Percentiles rank a stretch among this genome's conserved stretches.
phyloP scores from a whole-genome alignment of 495 filamentous ascomycete species.

The Hypoxylon crocopeplum region DNA sequence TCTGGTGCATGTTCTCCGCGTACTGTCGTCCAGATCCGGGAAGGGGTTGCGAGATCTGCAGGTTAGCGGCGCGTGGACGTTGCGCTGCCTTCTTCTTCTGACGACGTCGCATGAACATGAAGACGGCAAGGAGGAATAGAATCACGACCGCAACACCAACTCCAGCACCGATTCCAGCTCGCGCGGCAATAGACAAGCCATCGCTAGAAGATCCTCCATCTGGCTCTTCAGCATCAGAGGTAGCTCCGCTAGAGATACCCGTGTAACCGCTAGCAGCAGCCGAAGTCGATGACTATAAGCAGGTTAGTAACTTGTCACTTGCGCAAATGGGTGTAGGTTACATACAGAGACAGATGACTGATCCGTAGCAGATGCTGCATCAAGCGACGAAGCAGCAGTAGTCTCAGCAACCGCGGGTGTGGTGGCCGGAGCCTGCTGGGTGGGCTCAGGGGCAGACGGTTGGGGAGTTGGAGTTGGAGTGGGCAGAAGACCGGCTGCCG shows the following conservation, averaged over 20 bases:
- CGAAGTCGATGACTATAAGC: conserved; percentile 9
- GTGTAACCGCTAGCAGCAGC: conserved; percentile 4
- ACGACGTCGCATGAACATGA: conserved; percentile 42
- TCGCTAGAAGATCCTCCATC: background rate
- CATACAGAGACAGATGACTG: conserved; percentile 19
- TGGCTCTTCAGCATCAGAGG: conserved; percentile 15
- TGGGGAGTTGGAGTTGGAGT: background rate
- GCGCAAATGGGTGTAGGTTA: background rate
- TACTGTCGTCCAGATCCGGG: conserved; percentile 44
- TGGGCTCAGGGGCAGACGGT: background rate
- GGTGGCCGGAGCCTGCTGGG: conserved; percentile 11
- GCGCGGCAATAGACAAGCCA: conserved; percentile 43
- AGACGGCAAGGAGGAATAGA: conserved; percentile 37
- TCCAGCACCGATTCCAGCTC: conserved; percentile 55
- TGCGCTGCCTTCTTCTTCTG: conserved; percentile 31
- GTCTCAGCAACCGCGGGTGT: conserved; percentile 6
- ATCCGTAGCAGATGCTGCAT: background rate
- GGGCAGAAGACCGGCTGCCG: conserved; percentile 11
- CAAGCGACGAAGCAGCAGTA: background rate
- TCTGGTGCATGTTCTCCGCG: conserved; percentile 32
- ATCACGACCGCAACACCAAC: conserved; percentile 43
- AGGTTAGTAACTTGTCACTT: conserved; percentile 7
- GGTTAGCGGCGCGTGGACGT: conserved; percentile 13
- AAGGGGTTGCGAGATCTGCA: conserved; percentile 55
- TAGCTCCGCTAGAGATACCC: conserved; percentile 22